Evolutionary conservation across 331 rosid genomes (phyloP).

Genomic region (Erythrophleum ivorense): DNA sequence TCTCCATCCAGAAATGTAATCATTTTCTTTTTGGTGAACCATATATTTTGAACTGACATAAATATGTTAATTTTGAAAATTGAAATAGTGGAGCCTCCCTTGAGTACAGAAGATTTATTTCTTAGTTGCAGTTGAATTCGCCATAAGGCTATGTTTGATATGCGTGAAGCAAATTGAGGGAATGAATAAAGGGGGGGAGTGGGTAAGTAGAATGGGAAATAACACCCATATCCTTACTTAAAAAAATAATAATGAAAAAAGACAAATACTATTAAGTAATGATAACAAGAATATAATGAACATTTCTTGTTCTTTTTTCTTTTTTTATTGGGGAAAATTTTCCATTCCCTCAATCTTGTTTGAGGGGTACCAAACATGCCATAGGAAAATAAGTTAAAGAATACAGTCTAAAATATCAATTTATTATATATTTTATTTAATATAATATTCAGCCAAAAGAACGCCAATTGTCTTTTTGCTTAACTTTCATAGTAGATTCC

Average conservation of each 20-base stretch:
- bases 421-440: slow-evolving; percentile 4
- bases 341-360: too few relatives aligned
- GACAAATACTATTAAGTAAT: too few relatives aligned
- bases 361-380: too few relatives aligned
- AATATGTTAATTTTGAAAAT: too few relatives aligned
- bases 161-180: too few relatives aligned
- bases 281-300: too few relatives aligned
- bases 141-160: background rate
- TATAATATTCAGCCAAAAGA: background rate
- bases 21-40: background rate
- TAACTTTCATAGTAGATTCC: background rate
- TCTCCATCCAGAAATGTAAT: background rate
- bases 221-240: too few relatives aligned
- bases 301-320: too few relatives aligned
- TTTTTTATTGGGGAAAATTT: too few relatives aligned
- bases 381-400: background rate
- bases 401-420: background rate
- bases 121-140: background rate
- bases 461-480: background rate
- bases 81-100: background rate
- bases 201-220: too few relatives aligned
- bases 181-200: too few relatives aligned
- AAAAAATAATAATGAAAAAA: too few relatives aligned
- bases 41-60: background rate
- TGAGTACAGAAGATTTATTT: background rate